Base-by-base conservation (phyloP, 805 yeast species). In the Suhomyces sp. region DNA sequence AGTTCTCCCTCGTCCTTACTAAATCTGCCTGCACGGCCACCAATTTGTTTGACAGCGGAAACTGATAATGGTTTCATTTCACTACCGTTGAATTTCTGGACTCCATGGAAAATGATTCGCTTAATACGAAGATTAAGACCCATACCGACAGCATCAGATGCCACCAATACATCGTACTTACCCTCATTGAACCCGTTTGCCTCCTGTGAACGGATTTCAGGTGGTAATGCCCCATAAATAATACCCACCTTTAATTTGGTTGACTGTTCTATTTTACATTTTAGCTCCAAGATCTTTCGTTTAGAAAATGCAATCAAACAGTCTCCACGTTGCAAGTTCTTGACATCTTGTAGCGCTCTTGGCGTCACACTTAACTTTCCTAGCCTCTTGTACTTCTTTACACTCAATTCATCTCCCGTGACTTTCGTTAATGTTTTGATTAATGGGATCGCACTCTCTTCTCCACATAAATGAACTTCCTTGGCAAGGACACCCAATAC, bases 111-210 rank as follows among this genome's bases (percentile, higher is more conserved):
- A 1, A 93, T 73, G 4, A 93, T 75, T 40, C 98, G 66, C 39
- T 80, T 77, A 45, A 93, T 90, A 17, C 85, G 81, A 50, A 93
- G 67, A 53, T 93, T 93, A 35, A 93, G 69, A 0, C 98, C 98
- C 97, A 93, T 91, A 2, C 98, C 98, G 43, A 93, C 80, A 0
- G 98, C 98, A 64, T 93, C 98, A 2, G 96, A 85, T 1, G 98
- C 98, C 5, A 93, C 85, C 24, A 93, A 66, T n/a, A 85, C 72
- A 50, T 90, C 93, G 43, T 78, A 83, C 22, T 74, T 73, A 2
- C 95, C 91, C n/a, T 54, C 63, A 53, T 93, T 93, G 58, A 93
- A 93, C 30, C 75, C 68, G 19, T 66, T 57, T 0, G 97, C 95
- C 53, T 93, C 96, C 45, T 78, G 77, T 3, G 88, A 77, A 46